Evolutionary conservation across 495 filamentous ascomycete species (phyloP), one percentile per base, ranked within the genome.

Genomic region (Aspergillus coremiiformis): DNA sequence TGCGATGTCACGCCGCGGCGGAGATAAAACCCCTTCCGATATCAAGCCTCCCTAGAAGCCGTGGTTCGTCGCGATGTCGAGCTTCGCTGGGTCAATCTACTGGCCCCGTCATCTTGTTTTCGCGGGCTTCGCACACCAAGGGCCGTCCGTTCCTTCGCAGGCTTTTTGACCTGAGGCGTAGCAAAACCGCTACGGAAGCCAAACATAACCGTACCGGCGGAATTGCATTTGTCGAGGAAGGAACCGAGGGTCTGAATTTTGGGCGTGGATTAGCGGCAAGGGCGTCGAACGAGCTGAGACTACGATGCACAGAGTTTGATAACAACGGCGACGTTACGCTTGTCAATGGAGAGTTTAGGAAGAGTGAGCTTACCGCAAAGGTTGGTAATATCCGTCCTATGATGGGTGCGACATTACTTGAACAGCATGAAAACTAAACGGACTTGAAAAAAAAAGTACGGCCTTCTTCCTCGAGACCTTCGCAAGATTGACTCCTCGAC

Each of bases 401-500:
- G 4, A 11, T 47, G 6, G 24, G 17, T 39, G 23, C 41, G 26
- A 24, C 12, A 9, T 12, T 47, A 22, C 8, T 37, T 17, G 15
- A 37, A 15, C 14, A 23, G 42, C 39, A 43, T 41, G 22, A 24
- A 29, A 39, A 44, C 21, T 39, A 20, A 22, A 19, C 5, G 17
- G 35, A 39, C 35, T 46, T 59, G n/a, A n/a, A n/a, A n/a, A n/a
- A n/a, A n/a, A 27, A 53, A 96, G 90, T 96, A 96, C 64, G 93
- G 93, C 32, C 82, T 98, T 22, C 82, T 96, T 11, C 91, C 94
- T 47, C 91, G 93, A 43, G 93, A 98, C 75, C 78, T 98, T 7
- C 87, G 93, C 59, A 98, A 98, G 66, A 96, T 97, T 59, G 93
- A 96, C 64, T 95, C 90, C n/a, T 95, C 89, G 45, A 86, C 95